Base-by-base conservation (phyloP, 331 rosid genomes). In the Malus hybrid region DNA sequence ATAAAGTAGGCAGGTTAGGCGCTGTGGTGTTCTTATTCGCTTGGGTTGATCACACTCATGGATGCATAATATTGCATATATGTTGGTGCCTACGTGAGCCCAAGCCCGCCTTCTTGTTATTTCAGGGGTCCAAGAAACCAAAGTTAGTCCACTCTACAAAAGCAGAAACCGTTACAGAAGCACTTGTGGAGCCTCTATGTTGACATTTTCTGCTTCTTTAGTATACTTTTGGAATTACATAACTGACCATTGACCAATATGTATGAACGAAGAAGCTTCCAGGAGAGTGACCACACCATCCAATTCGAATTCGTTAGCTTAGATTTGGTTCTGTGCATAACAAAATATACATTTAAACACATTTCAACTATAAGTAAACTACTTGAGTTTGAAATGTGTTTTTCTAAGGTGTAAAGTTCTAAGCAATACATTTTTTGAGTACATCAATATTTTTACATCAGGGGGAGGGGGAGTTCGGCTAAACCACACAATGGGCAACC, bases 131-230 rank as follows among this genome's bases (percentile, higher is more conserved):
- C 24, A 77, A 65, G 36, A 32, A 24, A 14, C 67, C 57, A 42
- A 50, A 54, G 31, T 7, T n/a, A 1, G 48, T 59, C 67, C 59
- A 8, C 4, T 67, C 57, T 9, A 3, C 74, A 70, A 73, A 46
- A 11, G 32, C 28, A 14, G 60, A 78, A 65, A 44, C 77, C 61
- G 91, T 83, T 85, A 83, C 76, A 77, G 50, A 71, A 65, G 75
- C 91, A 87, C 81, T 83, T 34, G 7, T 29, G 24, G 69, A 32
- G 24, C 69, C 7, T 31, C 11, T 33, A 7, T 65, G 69, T 65
- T 65, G 69, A 65, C 46, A 2, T 65, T 29, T 33, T 33, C 8
- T 59, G 0, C 24, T 57, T 59, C 31, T 22, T 57, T 11, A 24
- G 28, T 3, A 32, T 31, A 8, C 14, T 6, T 65, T 32, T 32